These are phyloP conservation scores for Chlorokybus atmophyticus DNA, from an alignment of 139 green algal species.

Conservation along the genomic window DNA sequence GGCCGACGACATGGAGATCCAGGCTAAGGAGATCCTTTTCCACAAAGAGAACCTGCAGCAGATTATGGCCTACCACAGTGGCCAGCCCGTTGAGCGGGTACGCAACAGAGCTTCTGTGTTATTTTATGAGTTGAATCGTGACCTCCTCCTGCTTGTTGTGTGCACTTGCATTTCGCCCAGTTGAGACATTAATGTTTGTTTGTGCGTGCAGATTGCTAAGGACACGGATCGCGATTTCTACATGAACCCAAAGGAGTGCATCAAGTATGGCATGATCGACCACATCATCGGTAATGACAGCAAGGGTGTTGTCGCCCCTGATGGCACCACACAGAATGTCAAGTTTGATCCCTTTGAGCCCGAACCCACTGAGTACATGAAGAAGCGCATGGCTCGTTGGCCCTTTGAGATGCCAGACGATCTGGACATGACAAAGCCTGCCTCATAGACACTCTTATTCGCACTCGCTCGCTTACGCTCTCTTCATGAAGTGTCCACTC, in stretches of 20 bases:
- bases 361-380: neutral
- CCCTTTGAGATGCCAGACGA: neutral
- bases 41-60: conserved; percentile 96
- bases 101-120: no score
- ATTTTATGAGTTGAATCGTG: no score
- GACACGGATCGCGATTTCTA: conserved; percentile 99
- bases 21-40: conserved; percentile 98
- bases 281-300: conserved; percentile 17
- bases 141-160: no score
- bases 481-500: no score
- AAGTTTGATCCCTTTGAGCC: neutral
- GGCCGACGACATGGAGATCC: conserved; percentile 77
- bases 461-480: no score
- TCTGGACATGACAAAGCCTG: neutral
- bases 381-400: neutral
- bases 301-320: neutral
- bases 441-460: no score
- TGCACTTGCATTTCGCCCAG: no score
- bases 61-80: conserved; percentile 87
- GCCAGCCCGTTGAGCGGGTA: conserved; percentile 31
- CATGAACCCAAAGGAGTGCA: conserved; percentile 88
- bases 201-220: conserved; percentile 70
- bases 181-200: no score
- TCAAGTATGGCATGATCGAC: conserved; percentile 94
- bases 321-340: neutral